Evolutionary conservation across 768 basidiomycete species (phyloP).

Genomic region (Tulasnella sp.): DNA sequence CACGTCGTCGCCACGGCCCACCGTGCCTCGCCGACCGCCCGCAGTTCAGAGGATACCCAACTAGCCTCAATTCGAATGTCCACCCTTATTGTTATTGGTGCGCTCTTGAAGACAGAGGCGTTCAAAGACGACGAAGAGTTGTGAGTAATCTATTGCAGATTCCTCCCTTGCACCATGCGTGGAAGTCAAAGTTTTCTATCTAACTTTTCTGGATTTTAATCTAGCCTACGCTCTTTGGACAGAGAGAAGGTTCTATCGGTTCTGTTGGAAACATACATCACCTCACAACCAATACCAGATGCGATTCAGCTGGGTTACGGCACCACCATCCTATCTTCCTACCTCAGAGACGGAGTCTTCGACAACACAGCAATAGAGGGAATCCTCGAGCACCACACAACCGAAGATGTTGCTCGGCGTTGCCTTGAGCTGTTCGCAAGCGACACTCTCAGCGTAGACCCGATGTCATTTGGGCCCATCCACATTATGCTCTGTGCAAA

Average conservation of each 20-base stretch:
- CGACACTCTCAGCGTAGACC: background rate
- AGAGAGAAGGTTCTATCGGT: background rate
- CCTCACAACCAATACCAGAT: background rate
- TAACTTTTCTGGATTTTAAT: background rate
- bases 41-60: background rate
- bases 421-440: background rate
- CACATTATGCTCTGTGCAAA: background rate
- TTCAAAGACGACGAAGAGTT: too few relatives aligned
- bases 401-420: background rate
- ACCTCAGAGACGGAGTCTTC: background rate
- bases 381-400: background rate
- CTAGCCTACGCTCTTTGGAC: background rate
- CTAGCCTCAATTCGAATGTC: background rate
- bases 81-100: too few relatives aligned
- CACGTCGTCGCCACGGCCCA: background rate
- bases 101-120: too few relatives aligned
- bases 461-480: background rate
- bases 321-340: background rate
- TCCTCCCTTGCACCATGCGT: background rate
- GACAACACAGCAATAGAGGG: background rate
- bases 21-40: background rate
- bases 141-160: too few relatives aligned
- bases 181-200: background rate
- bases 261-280: background rate
- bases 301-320: background rate